A percentile compares a stretch with the other conserved stretches of the same genome.
phyloP scores from a whole-genome alignment of 495 filamentous ascomycete genomes.

The Aspergillus steynii region DNA sequence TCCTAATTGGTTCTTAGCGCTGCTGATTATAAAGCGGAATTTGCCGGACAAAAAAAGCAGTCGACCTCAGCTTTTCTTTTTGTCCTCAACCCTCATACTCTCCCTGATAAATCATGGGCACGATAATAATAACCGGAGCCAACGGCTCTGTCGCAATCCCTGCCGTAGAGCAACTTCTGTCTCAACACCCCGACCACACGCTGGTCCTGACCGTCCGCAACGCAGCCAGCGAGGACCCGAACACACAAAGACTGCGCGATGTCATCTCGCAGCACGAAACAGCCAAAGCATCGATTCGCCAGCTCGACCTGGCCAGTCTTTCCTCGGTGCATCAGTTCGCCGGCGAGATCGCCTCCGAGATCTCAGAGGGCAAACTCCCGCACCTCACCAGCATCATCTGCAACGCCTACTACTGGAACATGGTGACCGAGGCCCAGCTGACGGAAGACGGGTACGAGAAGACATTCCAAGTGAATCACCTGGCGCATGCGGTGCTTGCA shows the following conservation, averaged over 20 bases:
- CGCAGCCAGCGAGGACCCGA: constrained; percentile 11
- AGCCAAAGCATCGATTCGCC: constrained; percentile 28
- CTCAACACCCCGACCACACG: constrained; percentile 29
- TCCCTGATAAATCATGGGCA: neutral
- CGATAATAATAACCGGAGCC: neutral
- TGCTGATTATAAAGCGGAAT: neutral
- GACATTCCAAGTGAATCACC: constrained; percentile 47
- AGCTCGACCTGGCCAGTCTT: constrained; percentile 40
- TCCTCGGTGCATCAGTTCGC: constrained; percentile 38
- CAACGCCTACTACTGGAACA: constrained; percentile 40
- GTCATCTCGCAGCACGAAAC: neutral
- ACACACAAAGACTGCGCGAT: neutral
- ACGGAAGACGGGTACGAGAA: constrained; percentile 43
- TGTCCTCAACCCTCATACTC: neutral
- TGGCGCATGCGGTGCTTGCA: constrained; percentile 45
- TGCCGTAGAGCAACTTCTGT: constrained; percentile 34
- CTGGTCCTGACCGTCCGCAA: constrained; percentile 46
- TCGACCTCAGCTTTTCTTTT: neutral
- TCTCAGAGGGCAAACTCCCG: constrained; percentile 38
- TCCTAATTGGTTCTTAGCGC: too few species aligned
- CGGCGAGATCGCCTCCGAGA: constrained; percentile 21
- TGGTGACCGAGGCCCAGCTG: constrained; percentile 13
- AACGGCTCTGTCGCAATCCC: constrained; percentile 19
- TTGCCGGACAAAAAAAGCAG: neutral
- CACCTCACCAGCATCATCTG: constrained; percentile 45